Conservation (phyloP, 768 basidiomycete genomes). For the Calocera viscosa region DNA sequence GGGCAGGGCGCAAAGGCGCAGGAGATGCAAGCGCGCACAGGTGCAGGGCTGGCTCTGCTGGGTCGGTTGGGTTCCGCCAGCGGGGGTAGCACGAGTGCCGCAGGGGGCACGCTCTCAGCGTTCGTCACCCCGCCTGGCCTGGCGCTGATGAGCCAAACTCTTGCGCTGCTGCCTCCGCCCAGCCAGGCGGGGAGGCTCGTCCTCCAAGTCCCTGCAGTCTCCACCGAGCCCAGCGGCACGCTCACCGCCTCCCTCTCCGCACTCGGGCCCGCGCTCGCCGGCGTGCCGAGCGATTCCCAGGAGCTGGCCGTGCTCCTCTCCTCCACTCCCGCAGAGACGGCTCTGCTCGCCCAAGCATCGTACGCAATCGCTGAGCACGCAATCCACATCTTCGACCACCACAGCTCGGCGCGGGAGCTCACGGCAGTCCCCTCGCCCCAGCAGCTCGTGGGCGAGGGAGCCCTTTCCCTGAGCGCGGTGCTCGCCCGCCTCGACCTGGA, state of each 20-base stretch:
- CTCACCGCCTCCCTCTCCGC: slow-evolving; percentile 68
- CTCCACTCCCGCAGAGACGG: slow-evolving; percentile 68
- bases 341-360: slow-evolving; percentile 63
- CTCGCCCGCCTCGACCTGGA: slow-evolving; percentile 49
- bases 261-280: slow-evolving; percentile 40
- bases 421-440: slow-evolving; percentile 41
- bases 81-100: slow-evolving; percentile 54
- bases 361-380: slow-evolving; percentile 61
- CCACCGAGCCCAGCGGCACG: slow-evolving; percentile 41
- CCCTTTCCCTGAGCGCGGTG: slow-evolving; percentile 35
- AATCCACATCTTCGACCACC: slow-evolving; percentile 84
- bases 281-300: slow-evolving; percentile 36
- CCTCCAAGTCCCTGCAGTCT: slow-evolving; percentile 67
- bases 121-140: slow-evolving; percentile 79
- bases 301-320: slow-evolving; percentile 65
- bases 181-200: slow-evolving; percentile 54
- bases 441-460: slow-evolving; percentile 23
- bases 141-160: slow-evolving; percentile 66
- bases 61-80: slow-evolving; percentile 42
- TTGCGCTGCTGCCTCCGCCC: slow-evolving; percentile 57
- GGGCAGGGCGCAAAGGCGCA: slow-evolving; percentile 39
- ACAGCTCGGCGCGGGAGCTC: slow-evolving; percentile 63
- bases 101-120: slow-evolving; percentile 54
- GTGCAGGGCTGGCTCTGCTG: slow-evolving; percentile 68
- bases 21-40: slow-evolving; percentile 66